Conservation (phyloP, 768 basidiomycete genomes). For the Trametes cingulata region DNA sequence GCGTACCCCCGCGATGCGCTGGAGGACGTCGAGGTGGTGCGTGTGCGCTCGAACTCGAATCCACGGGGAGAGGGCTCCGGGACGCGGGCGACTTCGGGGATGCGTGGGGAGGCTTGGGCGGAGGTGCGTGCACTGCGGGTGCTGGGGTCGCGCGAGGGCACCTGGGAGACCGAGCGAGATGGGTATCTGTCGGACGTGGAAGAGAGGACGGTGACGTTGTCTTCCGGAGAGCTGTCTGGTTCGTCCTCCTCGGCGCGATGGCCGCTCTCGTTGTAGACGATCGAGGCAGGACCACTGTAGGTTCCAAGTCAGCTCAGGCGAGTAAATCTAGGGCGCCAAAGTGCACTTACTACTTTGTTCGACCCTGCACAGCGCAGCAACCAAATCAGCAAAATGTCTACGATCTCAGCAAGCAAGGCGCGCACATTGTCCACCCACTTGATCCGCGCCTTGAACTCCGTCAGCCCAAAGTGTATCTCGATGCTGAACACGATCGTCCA, state of each 20-base stretch:
- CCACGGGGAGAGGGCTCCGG: constrained; percentile 10
- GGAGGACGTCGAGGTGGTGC: constrained; percentile 23
- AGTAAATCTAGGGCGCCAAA: not conserved
- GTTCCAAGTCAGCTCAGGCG: constrained; percentile 3
- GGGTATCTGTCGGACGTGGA: constrained; percentile 43
- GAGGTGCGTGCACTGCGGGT: constrained; percentile 30
- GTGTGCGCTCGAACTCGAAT: constrained; percentile 14
- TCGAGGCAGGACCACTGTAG: constrained; percentile 71
- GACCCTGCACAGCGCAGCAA: constrained; percentile 46
- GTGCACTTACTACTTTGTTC: constrained; percentile 65
- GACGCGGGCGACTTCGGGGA: constrained; percentile 8
- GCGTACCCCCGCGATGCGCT: constrained; percentile 8
- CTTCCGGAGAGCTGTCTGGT: constrained; percentile 62
- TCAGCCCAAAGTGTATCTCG: constrained; percentile 81
- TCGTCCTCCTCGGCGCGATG: constrained; percentile 76
- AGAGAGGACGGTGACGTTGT: constrained; percentile 47
- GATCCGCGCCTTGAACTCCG: constrained; percentile 79
- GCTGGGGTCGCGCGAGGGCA: constrained; percentile 50
- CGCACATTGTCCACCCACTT: constrained; percentile 81
- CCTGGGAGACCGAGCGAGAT: constrained; percentile 52
- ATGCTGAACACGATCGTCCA: constrained; percentile 86
- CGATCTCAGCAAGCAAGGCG: constrained; percentile 9
- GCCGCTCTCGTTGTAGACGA: constrained; percentile 80
- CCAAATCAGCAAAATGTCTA: not conserved
- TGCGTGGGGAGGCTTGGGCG: constrained; percentile 31